Evolutionary conservation across 169 alveolate genomes (phyloP).

Genomic region (Neospora caninum): DNA sequence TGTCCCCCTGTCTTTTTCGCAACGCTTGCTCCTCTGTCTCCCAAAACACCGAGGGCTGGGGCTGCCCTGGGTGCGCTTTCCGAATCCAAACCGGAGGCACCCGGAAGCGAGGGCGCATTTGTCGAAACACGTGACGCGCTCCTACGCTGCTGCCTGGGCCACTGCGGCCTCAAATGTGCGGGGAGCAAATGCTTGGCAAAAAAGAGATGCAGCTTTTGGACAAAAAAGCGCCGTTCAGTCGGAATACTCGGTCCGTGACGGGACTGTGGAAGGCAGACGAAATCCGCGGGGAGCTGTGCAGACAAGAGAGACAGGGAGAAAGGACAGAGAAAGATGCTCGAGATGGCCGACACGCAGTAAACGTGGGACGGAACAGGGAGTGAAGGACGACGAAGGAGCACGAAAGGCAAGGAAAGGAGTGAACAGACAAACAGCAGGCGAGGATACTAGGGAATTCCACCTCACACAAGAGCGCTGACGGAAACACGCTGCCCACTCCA

Average conservation of each 20-base stretch:
- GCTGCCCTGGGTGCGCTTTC: too few species aligned
- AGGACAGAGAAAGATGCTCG: not conserved
- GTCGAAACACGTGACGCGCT: not conserved
- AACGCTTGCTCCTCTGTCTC: too few species aligned
- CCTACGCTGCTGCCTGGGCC: constrained; percentile 6
- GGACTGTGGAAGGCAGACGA: constrained; percentile 56
- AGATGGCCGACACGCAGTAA: not conserved
- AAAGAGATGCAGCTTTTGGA: not conserved
- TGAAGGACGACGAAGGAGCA: not conserved
- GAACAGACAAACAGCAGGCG: too few species aligned
- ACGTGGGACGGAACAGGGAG: not conserved
- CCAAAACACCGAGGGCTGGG: too few species aligned
- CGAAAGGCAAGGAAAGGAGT: not conserved
- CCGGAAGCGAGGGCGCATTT: too few species aligned
- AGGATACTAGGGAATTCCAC: not conserved
- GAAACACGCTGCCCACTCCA: too few species aligned
- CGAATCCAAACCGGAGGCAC: too few species aligned
- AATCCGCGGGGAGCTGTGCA: constrained; percentile 46
- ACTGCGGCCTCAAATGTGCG: not conserved
- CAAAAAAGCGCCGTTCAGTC: constrained; percentile 19
- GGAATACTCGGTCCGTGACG: constrained; percentile 61
- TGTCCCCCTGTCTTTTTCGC: too few species aligned
- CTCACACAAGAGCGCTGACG: too few species aligned
- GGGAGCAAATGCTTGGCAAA: constrained; percentile 21
- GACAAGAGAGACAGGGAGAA: not conserved